Evolutionary conservation across 1,284 basidiomycete genomes (phyloP).

Genomic region (Trametes sp.): DNA sequence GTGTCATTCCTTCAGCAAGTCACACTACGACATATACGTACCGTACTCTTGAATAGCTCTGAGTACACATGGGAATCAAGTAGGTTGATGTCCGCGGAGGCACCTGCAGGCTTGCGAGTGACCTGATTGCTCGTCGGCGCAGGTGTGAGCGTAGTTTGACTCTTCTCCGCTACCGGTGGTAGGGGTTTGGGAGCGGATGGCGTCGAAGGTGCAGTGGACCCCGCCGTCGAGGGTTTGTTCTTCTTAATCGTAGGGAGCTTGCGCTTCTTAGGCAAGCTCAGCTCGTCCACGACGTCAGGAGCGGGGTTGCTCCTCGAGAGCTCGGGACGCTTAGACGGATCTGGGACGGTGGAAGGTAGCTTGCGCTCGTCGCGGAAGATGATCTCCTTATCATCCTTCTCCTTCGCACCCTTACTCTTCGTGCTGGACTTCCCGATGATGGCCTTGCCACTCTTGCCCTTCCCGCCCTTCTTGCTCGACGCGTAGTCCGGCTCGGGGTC

Average conservation of each 20-base stretch:
- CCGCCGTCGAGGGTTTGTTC: constrained; percentile 54
- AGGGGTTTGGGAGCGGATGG: constrained; percentile 39
- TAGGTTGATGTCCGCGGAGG: constrained; percentile 68
- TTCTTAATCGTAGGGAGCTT: constrained; percentile 81
- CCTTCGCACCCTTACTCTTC: constrained; percentile 24
- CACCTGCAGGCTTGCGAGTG: constrained; percentile 46
- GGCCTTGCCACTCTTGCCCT: constrained; percentile 26
- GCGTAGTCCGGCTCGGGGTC: constrained; percentile 32
- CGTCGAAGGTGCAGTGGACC: constrained; percentile 40
- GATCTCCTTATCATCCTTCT: constrained; percentile 44
- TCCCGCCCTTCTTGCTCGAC: constrained; percentile 25
- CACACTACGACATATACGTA: no score
- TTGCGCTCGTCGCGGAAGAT: constrained; percentile 52
- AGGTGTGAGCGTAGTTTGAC: constrained; percentile 35
- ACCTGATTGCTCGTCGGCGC: constrained; percentile 31
- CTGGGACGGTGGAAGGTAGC: constrained; percentile 20
- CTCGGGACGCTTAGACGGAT: constrained; percentile 9
- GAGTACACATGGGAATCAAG: constrained; percentile 68
- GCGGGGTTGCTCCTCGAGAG: constrained; percentile 2
- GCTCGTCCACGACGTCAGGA: constrained; percentile 29
- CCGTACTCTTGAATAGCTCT: constrained; percentile 66
- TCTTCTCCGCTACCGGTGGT: constrained; percentile 29
- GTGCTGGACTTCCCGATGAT: constrained; percentile 31
- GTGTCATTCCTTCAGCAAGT: not conserved
- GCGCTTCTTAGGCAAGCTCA: constrained; percentile 55